phyloP scores from a whole-genome alignment of 148 eudicot genomes.

The Silene uniflora region DNA sequence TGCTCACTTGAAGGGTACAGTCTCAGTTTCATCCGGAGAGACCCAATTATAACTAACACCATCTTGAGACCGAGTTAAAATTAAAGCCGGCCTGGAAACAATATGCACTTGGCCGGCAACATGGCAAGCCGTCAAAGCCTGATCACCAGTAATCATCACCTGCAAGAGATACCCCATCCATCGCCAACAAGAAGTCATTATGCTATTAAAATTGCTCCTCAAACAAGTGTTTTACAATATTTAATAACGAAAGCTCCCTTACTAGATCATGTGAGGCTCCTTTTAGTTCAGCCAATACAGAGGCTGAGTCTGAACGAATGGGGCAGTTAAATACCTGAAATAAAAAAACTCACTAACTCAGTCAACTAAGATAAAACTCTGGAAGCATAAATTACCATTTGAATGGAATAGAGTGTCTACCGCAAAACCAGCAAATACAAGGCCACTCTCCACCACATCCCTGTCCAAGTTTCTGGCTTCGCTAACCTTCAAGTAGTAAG shows the following conservation, averaged over 20 bases:
- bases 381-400: background rate
- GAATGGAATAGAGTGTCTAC: conserved; percentile 32
- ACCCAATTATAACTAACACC: conserved; percentile 64
- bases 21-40: conserved; percentile 85
- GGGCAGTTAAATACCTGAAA: conserved; percentile 92
- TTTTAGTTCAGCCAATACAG: conserved; percentile 77
- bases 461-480: conserved; percentile 97
- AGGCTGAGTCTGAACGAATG: conserved; percentile 79
- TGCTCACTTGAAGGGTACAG: conserved; percentile 55
- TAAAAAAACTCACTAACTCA: background rate
- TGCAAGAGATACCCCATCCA: conserved; percentile 23
- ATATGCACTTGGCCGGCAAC: conserved; percentile 97
- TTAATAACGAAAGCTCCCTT: conserved; percentile 23
- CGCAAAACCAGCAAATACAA: conserved; percentile 96
- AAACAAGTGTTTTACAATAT: background rate
- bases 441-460: conserved; percentile 75
- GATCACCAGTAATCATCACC: conserved; percentile 98
- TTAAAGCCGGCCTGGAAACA: conserved; percentile 67
- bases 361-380: background rate
- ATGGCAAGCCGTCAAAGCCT: conserved; percentile 97
- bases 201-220: background rate
- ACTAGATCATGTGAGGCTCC: conserved; percentile 90
- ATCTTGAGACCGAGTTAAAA: conserved; percentile 49
- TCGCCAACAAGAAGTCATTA: background rate
- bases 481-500: conserved; percentile 59